Evolutionary conservation across 495 filamentous ascomycete genomes (phyloP), one percentile per base, ranked within the genome.

Genomic region (Hypomontagnella submonticulosa): DNA sequence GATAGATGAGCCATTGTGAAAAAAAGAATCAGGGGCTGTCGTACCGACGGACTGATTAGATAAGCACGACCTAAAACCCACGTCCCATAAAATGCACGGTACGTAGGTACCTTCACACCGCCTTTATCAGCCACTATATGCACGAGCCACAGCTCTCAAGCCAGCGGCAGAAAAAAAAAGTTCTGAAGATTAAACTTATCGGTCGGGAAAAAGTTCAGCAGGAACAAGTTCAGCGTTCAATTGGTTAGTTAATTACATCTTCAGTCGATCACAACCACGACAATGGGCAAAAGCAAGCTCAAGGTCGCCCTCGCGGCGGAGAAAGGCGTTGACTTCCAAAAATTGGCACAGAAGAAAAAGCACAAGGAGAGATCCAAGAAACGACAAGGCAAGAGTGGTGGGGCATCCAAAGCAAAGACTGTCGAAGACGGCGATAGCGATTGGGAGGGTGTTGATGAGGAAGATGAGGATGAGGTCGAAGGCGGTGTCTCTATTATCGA

Each of bases 321-420:
- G 64, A 84, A 88, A 72, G 86, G 89, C 43, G 79, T 85, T 12
- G 85, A 93, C 63, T 86, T 89, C 66, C 85, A 87, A 49, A 83
- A 88, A 57, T 81, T 91, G 74, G 85, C 87, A 63, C 75, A 83
- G 57, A 76, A 81, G 70, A 84, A 80, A 66, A 78, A 79, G 62
- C 63, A 75, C 19, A 82, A 81, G 66, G 85, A 86, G 70, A 73
- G 81, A 53, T 79, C 75, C 33, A 81, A 83, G 67, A 83, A 83
- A 74, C 81, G 80, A 61, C 84, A 83, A 71, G 59, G 69, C 30
- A 69, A 74, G 56, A 71, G 71, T 58, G 71, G 74, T 4, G 74
- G 70, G 69, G 80, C 77, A 66, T 55, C 62, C 47, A 76, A 71
- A 54, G 60, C 61, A 58, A 62, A 66, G 48, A 74, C 72, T 37